Conservation (phyloP, 805 yeast genomes). For the Saturnispora silvae region DNA sequence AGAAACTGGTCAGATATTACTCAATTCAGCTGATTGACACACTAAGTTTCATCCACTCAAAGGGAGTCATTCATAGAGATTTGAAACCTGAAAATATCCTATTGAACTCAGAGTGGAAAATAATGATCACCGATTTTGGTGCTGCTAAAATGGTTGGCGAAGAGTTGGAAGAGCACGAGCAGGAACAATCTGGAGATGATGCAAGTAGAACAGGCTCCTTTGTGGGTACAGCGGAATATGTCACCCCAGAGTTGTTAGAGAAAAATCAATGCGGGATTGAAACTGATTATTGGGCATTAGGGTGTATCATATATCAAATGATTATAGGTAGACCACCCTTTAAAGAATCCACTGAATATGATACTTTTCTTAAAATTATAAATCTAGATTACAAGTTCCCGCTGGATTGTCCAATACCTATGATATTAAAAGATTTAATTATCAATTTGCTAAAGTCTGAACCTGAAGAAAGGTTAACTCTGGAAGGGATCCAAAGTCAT, state of each 20-base stretch:
- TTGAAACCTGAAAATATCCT: slow-evolving; percentile 89
- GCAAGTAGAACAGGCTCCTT: slow-evolving; percentile 62
- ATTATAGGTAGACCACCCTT: slow-evolving; percentile 82
- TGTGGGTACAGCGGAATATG: slow-evolving; percentile 97
- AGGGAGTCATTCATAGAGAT: slow-evolving; percentile 89
- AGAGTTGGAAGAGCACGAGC: too few relatives aligned
- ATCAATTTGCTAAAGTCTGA: slow-evolving; percentile 56
- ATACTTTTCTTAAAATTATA: slow-evolving; percentile 83
- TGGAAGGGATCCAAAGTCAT: slow-evolving; percentile 51
- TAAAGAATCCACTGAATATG: slow-evolving; percentile 74
- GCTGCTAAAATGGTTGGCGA: slow-evolving; percentile 93
- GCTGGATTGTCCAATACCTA: slow-evolving; percentile 44
- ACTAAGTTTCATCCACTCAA: slow-evolving; percentile 74
- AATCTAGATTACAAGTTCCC: slow-evolving; percentile 66
- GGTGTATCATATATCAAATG: slow-evolving; percentile 78
- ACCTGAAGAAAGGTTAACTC: slow-evolving; percentile 53
- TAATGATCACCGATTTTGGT: slow-evolving; percentile 94
- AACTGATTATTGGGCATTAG: slow-evolving; percentile 90
- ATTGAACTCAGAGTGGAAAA: slow-evolving; percentile 72
- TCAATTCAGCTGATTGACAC: slow-evolving; percentile 86
- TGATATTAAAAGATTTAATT: slow-evolving; percentile 54
- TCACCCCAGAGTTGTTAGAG: slow-evolving; percentile 79
- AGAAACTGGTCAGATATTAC: slow-evolving; percentile 66
- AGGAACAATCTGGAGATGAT: slow-evolving; percentile 9
- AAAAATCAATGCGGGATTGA: slow-evolving; percentile 74